Evolutionary conservation across 208 protist species (phyloP).

Genomic region (Leishmania aethiopica): DNA sequence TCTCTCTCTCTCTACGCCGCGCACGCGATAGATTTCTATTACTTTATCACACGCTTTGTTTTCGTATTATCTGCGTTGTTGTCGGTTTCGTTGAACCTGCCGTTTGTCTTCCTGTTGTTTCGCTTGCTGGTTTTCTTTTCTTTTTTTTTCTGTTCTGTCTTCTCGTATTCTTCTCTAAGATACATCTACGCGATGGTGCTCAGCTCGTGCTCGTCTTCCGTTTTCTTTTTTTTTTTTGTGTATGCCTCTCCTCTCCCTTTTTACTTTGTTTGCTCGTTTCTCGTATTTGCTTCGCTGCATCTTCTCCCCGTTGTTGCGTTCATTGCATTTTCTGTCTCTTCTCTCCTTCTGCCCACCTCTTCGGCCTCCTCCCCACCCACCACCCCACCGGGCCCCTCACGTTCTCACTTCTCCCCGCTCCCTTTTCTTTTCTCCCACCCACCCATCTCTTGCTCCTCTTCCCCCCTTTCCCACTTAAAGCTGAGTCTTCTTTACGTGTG

Average conservation of each 20-base stretch:
- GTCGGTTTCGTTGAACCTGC: background rate
- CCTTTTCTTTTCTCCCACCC: background rate
- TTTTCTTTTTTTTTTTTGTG: background rate
- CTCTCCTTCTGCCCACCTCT: background rate
- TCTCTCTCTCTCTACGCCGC: background rate
- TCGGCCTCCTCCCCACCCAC: background rate
- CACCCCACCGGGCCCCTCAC: background rate
- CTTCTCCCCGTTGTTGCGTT: too few species aligned
- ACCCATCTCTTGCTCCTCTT: background rate
- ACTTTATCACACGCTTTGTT: background rate
- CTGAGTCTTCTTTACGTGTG: background rate
- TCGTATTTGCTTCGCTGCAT: too few species aligned
- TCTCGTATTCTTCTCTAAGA: slow-evolving; percentile 4
- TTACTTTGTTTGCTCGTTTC: background rate
- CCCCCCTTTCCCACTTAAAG: background rate
- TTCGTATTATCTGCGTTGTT: background rate
- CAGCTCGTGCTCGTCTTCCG: background rate
- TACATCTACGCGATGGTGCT: background rate
- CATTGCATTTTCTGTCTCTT: background rate
- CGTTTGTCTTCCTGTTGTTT: background rate
- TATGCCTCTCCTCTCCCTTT: background rate
- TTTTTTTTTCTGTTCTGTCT: background rate
- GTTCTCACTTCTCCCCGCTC: background rate
- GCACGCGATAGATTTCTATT: background rate
- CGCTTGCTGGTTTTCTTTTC: background rate